These are phyloP conservation scores for Tulasnella sp. DNA, from an alignment of 768 basidiomycete genomes.

Conservation along the genomic window DNA sequence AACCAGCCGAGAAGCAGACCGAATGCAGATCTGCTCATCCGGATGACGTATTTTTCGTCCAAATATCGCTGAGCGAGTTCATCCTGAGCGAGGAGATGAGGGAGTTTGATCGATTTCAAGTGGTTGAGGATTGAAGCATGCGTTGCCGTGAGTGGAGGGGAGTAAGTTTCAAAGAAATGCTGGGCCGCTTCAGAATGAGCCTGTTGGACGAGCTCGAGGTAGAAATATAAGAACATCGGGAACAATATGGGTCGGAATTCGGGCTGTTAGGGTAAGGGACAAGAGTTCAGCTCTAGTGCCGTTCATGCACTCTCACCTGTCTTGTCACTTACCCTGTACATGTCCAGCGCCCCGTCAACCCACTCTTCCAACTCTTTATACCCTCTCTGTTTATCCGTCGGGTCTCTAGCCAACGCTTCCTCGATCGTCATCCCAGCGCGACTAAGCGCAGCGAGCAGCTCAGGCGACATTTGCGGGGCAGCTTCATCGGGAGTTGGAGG, in stretches of 20 bases:
- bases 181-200: constrained; percentile 89
- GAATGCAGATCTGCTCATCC: constrained; percentile 88
- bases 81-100: constrained; percentile 78
- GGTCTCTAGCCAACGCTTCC: constrained; percentile 74
- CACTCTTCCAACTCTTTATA: constrained; percentile 81
- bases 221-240: constrained; percentile 96
- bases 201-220: constrained; percentile 86
- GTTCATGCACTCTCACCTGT: constrained; percentile 17
- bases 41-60: constrained; percentile 83
- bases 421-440: constrained; percentile 39
- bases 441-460: constrained; percentile 25
- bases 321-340: constrained; percentile 66
- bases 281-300: neutral
- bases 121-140: constrained; percentile 71
- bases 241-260: constrained; percentile 92
- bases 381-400: constrained; percentile 80
- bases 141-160: constrained; percentile 56
- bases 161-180: constrained; percentile 69
- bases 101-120: constrained; percentile 73
- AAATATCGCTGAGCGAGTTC: constrained; percentile 79
- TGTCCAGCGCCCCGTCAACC: constrained; percentile 87
- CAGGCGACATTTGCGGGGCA: neutral
- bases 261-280: constrained; percentile 50
- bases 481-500: neutral
- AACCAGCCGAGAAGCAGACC: constrained; percentile 92